phyloP scores from a whole-genome alignment of 225 moss, liverwort and hornwort species.

The Ulota crispa region DNA sequence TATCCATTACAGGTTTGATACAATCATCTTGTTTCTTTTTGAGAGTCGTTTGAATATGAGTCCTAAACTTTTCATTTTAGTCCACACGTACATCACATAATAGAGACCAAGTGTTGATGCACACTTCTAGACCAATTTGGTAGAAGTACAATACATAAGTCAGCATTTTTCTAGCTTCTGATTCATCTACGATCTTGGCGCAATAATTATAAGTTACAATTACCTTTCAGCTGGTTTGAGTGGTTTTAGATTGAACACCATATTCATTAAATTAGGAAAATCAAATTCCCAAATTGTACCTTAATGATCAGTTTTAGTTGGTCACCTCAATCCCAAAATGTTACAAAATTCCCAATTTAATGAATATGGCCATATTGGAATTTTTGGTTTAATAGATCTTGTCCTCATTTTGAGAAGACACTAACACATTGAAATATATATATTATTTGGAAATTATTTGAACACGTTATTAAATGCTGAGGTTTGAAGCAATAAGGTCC shows the following conservation, averaged over 20 bases:
- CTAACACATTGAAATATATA: neutral
- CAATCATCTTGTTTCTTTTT: neutral
- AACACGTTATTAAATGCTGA: neutral
- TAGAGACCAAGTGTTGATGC: neutral
- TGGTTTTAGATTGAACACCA: no score
- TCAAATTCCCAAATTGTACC: no score
- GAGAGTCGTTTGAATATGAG: neutral
- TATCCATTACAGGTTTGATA: slow-evolving; percentile 78
- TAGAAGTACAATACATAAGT: neutral
- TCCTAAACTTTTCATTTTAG: neutral
- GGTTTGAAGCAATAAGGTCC: neutral
- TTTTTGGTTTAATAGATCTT: neutral
- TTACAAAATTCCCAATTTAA: no score
- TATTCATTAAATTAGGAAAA: no score
- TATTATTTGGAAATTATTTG: neutral
- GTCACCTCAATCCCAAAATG: no score
- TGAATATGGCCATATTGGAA: neutral
- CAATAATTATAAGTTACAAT: no score
- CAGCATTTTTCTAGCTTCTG: neutral
- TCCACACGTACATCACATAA: no score
- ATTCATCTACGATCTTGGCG: neutral
- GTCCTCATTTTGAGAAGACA: neutral
- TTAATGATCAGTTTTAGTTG: no score
- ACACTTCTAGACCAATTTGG: neutral
- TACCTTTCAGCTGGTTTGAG: neutral